Conservation (phyloP, 192 early-diverging fungal genomes). For the Chytriomyces sp. region DNA sequence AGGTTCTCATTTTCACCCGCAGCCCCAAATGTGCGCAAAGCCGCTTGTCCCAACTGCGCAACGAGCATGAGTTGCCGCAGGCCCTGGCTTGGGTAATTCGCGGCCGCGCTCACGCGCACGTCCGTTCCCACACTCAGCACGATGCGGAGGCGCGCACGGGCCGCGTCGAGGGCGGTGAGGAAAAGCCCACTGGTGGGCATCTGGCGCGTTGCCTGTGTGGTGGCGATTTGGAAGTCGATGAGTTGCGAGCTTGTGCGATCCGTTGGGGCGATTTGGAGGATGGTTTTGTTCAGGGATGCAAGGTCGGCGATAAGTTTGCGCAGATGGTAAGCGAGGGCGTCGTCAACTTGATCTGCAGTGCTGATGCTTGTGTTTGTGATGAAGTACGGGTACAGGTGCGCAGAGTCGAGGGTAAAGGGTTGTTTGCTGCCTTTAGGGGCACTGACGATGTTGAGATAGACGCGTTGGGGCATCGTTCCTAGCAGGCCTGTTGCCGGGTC, state of each 20-base stretch:
- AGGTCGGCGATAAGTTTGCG: constrained; percentile 41
- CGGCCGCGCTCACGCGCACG: constrained; percentile 36
- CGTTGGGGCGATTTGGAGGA: constrained; percentile 30
- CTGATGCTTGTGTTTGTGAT: neutral
- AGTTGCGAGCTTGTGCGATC: constrained; percentile 31
- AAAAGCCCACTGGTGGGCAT: constrained; percentile 62
- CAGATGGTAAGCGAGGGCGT: constrained; percentile 45
- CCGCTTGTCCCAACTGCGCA: constrained; percentile 37
- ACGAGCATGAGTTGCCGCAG: constrained; percentile 51
- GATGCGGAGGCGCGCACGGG: constrained; percentile 42
- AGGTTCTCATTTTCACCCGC: too few relatives aligned
- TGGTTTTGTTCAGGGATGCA: constrained; percentile 50
- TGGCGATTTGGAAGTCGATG: constrained; percentile 19
- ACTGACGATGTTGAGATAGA: neutral
- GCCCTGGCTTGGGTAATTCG: constrained; percentile 57
- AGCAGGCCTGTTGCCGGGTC: neutral
- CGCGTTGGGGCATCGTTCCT: neutral
- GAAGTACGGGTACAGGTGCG: neutral
- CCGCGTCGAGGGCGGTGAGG: constrained; percentile 54
- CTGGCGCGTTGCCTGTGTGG: constrained; percentile 31
- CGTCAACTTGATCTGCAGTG: constrained; percentile 45
- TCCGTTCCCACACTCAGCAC: constrained; percentile 59
- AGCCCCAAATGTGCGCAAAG: constrained; percentile 32
- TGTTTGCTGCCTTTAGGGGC: neutral
- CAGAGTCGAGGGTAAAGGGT: neutral